Evolutionary conservation across 257 asterid genomes (phyloP), one percentile per base, ranked within the genome.

Genomic region (Nicotiana undulata): DNA sequence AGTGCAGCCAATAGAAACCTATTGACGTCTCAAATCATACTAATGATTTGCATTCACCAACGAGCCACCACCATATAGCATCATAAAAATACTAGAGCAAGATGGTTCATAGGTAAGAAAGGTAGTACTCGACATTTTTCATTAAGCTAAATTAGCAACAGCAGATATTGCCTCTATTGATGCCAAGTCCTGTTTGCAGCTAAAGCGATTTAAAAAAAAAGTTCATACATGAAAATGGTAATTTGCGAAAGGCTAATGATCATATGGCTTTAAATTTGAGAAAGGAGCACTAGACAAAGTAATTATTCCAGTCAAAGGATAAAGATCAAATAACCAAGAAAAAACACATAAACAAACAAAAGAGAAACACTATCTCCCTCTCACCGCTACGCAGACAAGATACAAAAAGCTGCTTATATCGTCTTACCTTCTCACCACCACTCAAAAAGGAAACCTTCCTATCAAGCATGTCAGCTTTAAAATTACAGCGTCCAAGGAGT

Each of bases 351-450:
- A 61, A 61, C 24, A 79, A 1, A 61, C 52, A 9, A 63, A 24
- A 9, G 59, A 60, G 34, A 40, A 24, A 10, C 34, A 2, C 63
- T 2, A 26, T 24, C 22, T 6, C 56, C 16, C 56, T 3, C 2
- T 13, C 78, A 72, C 3, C 40, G 24, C 3, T 24, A 24, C 2
- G 61, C 61, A 32, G 53, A 79, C 31, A 64, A 29, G 77, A 29
- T 79, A 70, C 22, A 51, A 29, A 49, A 75, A 20, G 4, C 59
- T 67, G 49, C 13, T 26, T 0, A 59, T 53, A 24, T 46, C 29
- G 32, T 51, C 40, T 63, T 90, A 95, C 99, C 99, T 95, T 95
- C 92, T 95, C 99, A 75, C 99, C 99, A 52, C 99, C 99, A 85
- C 99, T 95, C 83, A 95, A 87, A 86, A 93, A 89, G 24, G 97